Base-by-base conservation (phyloP, 2,329 filamentous ascomycete species). In the Clonostachys sp. region DNA sequence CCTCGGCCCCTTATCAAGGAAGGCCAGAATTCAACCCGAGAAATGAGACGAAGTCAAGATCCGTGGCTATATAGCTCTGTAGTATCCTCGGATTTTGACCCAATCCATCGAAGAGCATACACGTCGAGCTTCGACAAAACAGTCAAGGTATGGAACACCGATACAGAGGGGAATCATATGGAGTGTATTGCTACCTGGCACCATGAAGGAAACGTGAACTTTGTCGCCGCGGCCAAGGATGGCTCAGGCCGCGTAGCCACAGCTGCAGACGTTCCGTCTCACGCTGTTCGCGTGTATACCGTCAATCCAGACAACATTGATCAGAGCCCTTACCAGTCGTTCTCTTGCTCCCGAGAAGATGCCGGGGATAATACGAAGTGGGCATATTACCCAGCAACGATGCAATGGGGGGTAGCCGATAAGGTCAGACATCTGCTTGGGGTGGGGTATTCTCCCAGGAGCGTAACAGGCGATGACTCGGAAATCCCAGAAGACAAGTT, bases 21-120 rank as follows among this genome's bases (percentile, higher is more conserved):
- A 46, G 74, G 74, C 0, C 77, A 80, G 16, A 84, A 83, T 53
- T 69, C 79, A 0, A 71, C 73, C 4, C 65, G 73, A 2, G 76
- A 77, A 0, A 83, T 84, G 80, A 68, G 74, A 3, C 68, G 72
- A 50, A 80, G 73, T 38, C 80, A 84, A 51, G 78, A 81, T 44
- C 78, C 77, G 0, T 86, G 81, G 81, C 64, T 85, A 0, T 86
- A 83, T 54, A 77, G 79, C 0, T 84, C 82, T 0, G 81, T 86
- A 0, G 81, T 83, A 0, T 78, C 78, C 6, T 82, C 80, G 0
- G 78, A 82, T 45, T 80, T 79, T 52, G 76, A 79, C 48, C 54
- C 63, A 2, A 48, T 53, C 1, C 67, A 67, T 30, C 63, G 70
- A 3, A 61, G 75, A 6, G 74, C 72, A 0, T 85, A 78, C 49